Evolutionary conservation across 2,329 filamentous ascomycete genomes (phyloP), one percentile per base, ranked within the genome.

Genomic region (Cadophora gregata): DNA sequence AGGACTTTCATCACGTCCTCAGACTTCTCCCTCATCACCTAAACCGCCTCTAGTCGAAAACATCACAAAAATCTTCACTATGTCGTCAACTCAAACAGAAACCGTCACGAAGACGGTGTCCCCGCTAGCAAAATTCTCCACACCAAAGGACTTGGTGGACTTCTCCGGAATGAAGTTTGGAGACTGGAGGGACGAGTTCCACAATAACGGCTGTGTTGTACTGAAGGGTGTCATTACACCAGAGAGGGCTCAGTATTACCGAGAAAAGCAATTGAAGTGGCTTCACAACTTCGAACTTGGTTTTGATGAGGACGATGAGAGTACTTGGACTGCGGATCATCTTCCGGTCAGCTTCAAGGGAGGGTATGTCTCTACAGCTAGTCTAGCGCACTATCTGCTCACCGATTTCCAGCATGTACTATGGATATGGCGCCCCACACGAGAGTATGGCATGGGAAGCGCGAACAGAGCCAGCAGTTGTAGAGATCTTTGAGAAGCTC

Each of bases 221-320:
- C 73, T 83, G 60, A 83, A 82, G 62, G 78, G 78, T 1, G 81
- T 79, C 1, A 76, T 83, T 48, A 77, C 80, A 0, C 69, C 68
- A 8, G 80, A 80, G 21, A 75, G 75, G 53, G 80, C 80, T 5
- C 70, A 66, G 3, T 59, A 69, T 27, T 77, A 77, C 38, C 68
- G 51, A 19, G 48, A 73, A 1, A 69, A 72, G 24, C 65, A 70
- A 42, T 59, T 62, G 27, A 53, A 76, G 71, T 71, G 75, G 76
- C 33, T 69, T 4, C 62, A 69, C 33, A 65, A 62, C 10, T 71
- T 71, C 27, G 61, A 64, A 31, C 75, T 80, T 4, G 78, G 78
- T 7, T 80, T 77, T 65, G 71, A 78, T 27, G 75, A 77, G 7
- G 75, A 78, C 29, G 75, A 80, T 63, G 73, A 70, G 3, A 75